Evolutionary conservation across 805 yeast genomes (phyloP).

Genomic region (Scheffersomyces stipitis): DNA sequence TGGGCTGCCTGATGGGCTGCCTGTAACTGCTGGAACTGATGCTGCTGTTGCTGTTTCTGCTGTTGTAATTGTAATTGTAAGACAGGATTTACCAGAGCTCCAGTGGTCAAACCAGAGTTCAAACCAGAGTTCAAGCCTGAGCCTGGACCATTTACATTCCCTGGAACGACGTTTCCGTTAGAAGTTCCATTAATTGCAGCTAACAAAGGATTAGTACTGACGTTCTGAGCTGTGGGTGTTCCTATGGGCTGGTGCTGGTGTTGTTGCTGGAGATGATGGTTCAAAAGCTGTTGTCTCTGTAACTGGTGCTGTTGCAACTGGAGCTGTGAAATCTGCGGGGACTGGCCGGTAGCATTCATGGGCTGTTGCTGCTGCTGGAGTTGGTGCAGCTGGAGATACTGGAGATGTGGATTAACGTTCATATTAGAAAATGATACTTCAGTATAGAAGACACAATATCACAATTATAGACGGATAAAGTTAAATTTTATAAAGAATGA

Average conservation of each 20-base stretch:
- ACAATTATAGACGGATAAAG: no score
- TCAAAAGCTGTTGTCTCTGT: constrained; percentile 33
- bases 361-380: constrained; percentile 23
- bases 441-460: no score
- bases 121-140: neutral
- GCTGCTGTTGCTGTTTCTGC: constrained; percentile 19
- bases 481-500: no score
- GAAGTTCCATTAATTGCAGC: constrained; percentile 34
- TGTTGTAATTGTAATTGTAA: constrained; percentile 32
- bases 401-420: constrained; percentile 46
- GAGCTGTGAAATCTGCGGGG: constrained; percentile 37
- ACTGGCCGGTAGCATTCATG: constrained; percentile 19
- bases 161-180: neutral
- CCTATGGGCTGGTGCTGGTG: constrained; percentile 19
- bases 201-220: constrained; percentile 32
- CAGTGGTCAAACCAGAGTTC: no score
- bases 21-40: constrained; percentile 13
- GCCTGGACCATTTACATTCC: neutral
- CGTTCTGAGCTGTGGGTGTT: constrained; percentile 16
- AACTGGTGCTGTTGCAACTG: constrained; percentile 33
- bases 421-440: no score
- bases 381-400: constrained; percentile 38
- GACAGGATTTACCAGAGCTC: constrained; percentile 21
- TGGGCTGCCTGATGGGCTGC: constrained; percentile 12
- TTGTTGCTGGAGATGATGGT: constrained; percentile 33